Conservation (phyloP, 768 basidiomycete genomes). For the Xanthoconium stramineum region DNA sequence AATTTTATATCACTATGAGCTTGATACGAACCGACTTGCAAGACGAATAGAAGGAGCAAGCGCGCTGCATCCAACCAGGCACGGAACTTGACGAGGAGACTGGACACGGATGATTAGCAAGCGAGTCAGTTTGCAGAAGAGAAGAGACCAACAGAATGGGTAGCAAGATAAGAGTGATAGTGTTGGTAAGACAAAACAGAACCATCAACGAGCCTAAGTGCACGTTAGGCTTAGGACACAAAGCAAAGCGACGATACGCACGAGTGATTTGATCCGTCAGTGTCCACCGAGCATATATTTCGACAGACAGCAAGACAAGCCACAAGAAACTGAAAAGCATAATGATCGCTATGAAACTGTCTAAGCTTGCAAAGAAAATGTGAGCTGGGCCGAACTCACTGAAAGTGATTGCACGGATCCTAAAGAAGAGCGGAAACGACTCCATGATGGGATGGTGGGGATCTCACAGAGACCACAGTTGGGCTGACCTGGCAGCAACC, state of each 20-base stretch:
- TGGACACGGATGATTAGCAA: slow-evolving; percentile 17
- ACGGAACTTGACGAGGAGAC: slow-evolving; percentile 47
- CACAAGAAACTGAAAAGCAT: slow-evolving; percentile 46
- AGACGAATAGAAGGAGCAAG: slow-evolving; percentile 41
- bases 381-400: slow-evolving; percentile 15
- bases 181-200: slow-evolving; percentile 41
- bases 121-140: background rate
- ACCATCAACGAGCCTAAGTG: slow-evolving; percentile 37
- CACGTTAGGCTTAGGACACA: background rate
- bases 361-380: background rate
- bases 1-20: background rate
- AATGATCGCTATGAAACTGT: slow-evolving; percentile 37
- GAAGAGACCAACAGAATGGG: slow-evolving; percentile 40
- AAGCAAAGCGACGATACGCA: slow-evolving; percentile 25
- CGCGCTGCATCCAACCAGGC: slow-evolving; percentile 54
- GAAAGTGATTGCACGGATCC: slow-evolving; percentile 28
- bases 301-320: slow-evolving; percentile 45
- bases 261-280: slow-evolving; percentile 43
- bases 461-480: slow-evolving; percentile 22
- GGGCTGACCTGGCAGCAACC: slow-evolving; percentile 17
- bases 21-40: slow-evolving; percentile 43
- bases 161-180: slow-evolving; percentile 38
- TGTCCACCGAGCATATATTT: slow-evolving; percentile 46
- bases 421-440: slow-evolving; percentile 30
- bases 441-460: slow-evolving; percentile 22